Percentiles rank a stretch among this genome's conserved stretches.
These are phyloP conservation scores for Hippophae gyantsensis DNA, from an alignment of 306 rosid genomes.

Conservation along the genomic window DNA sequence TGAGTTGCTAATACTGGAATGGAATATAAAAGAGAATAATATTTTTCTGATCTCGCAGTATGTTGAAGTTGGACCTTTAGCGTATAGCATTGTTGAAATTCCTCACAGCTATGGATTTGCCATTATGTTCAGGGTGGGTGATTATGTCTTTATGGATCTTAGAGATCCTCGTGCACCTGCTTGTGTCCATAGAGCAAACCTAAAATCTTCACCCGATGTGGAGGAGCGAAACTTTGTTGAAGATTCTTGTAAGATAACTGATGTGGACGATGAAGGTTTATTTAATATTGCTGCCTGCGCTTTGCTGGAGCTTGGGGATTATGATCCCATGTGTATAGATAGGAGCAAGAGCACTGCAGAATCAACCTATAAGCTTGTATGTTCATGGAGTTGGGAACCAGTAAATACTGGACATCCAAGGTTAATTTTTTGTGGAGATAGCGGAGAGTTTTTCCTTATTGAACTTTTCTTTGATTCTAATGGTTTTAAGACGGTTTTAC, in stretches of 20 bases:
- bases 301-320: slow-evolving; percentile 71
- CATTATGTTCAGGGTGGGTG: slow-evolving; percentile 75
- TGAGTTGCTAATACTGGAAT: slow-evolving; percentile 66
- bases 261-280: slow-evolving; percentile 73
- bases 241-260: slow-evolving; percentile 66
- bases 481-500: slow-evolving; percentile 39
- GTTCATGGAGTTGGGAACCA: slow-evolving; percentile 97
- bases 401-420: slow-evolving; percentile 42
- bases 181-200: slow-evolving; percentile 56
- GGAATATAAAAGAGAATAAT: slow-evolving; percentile 55
- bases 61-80: slow-evolving; percentile 68
- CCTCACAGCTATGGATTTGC: slow-evolving; percentile 75
- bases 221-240: slow-evolving; percentile 67
- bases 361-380: slow-evolving; percentile 48
- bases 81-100: slow-evolving; percentile 70
- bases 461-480: slow-evolving; percentile 54
- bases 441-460: slow-evolving; percentile 78
- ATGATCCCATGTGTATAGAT: slow-evolving; percentile 94
- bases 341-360: slow-evolving; percentile 40
- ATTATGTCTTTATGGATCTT: slow-evolving; percentile 80
- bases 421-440: slow-evolving; percentile 64
- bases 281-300: slow-evolving; percentile 89
- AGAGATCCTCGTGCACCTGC: slow-evolving; percentile 57
- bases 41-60: slow-evolving; percentile 46
- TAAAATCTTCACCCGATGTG: slow-evolving; percentile 48